Evolutionary conservation across 1,284 basidiomycete genomes (phyloP).

Genomic region (Athelia sp.): DNA sequence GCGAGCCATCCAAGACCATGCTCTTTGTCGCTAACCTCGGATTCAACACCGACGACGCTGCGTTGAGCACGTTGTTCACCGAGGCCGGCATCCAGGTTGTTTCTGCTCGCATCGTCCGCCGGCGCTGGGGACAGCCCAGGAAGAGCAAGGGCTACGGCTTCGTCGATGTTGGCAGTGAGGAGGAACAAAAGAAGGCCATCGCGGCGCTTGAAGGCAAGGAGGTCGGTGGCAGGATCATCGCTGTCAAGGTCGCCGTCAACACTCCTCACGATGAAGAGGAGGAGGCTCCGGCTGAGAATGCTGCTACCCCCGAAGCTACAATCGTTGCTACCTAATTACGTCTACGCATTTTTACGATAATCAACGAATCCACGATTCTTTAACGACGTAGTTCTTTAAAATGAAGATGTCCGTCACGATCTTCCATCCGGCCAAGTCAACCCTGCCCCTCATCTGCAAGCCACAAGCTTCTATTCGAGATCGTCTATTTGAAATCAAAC

Average conservation of each 20-base stretch:
- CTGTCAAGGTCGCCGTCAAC: conserved; percentile 87
- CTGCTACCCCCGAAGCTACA: conserved; percentile 21
- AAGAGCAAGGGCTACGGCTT: conserved; percentile 94
- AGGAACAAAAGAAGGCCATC: conserved; percentile 84
- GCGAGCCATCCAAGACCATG: conserved; percentile 79
- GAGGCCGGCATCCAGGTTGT: conserved; percentile 76
- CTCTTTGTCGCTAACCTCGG: conserved; percentile 95
- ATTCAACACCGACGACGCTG: conserved; percentile 83
- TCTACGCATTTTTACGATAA: neutral
- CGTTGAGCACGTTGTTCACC: conserved; percentile 73
- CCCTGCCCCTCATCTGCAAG: neutral
- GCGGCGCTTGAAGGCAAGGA: conserved; percentile 78
- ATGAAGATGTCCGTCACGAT: conserved; percentile 6
- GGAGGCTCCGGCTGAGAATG: conserved; percentile 26
- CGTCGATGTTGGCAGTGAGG: conserved; percentile 83
- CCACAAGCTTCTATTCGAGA: too few species aligned
- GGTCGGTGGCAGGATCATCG: conserved; percentile 73
- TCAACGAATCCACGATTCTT: neutral
- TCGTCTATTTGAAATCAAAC: too few species aligned
- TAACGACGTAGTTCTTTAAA: conserved; percentile 1
- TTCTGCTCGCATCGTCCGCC: conserved; percentile 82
- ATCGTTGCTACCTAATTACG: conserved; percentile 23
- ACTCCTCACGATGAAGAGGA: conserved; percentile 42
- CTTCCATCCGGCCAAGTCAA: conserved; percentile 7
- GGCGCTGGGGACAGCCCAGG: conserved; percentile 74